Percentiles rank a stretch among this genome's conserved stretches.
These are phyloP conservation scores for Hymenoscyphus salicellus DNA, from an alignment of 2,329 filamentous ascomycete genomes.

Conservation along the genomic window DNA sequence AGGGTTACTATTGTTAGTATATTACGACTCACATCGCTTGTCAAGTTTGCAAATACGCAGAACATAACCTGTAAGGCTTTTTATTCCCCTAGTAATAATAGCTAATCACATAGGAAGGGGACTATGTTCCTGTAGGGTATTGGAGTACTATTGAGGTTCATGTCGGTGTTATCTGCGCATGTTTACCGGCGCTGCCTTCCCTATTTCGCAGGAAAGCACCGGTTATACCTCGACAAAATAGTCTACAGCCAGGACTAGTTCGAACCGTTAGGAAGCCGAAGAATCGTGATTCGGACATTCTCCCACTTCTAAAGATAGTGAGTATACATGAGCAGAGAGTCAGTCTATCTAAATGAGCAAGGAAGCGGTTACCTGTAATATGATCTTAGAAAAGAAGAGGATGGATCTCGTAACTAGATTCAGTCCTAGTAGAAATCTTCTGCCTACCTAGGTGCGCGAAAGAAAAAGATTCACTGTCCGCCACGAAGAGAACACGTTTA, in stretches of 20 bases:
- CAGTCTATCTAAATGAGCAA: not conserved
- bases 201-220: constrained; percentile 9
- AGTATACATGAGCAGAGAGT: not conserved
- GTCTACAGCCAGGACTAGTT: not conserved
- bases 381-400: not conserved
- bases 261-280: not conserved
- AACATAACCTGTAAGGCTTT: constrained; percentile 22
- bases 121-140: constrained; percentile 22
- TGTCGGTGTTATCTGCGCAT: constrained; percentile 25
- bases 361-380: not conserved
- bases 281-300: constrained; percentile 2
- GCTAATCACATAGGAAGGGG: constrained; percentile 10
- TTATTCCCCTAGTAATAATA: not conserved
- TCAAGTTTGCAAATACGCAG: constrained; percentile 23
- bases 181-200: constrained; percentile 20
- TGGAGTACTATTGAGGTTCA: constrained; percentile 27
- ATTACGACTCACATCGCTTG: constrained; percentile 19
- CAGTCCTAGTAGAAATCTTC: too few species aligned
- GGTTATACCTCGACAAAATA: not conserved
- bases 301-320: constrained; percentile 6
- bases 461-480: too few species aligned
- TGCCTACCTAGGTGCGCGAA: too few species aligned
- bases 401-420: too few species aligned
- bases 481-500: too few species aligned
- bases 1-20: constrained; percentile 24